A percentile compares a stretch with the other conserved stretches of the same genome.
These are phyloP conservation scores for Fraxinus platypoda DNA, from an alignment of 305 asterid genomes.

Conservation along the genomic window DNA sequence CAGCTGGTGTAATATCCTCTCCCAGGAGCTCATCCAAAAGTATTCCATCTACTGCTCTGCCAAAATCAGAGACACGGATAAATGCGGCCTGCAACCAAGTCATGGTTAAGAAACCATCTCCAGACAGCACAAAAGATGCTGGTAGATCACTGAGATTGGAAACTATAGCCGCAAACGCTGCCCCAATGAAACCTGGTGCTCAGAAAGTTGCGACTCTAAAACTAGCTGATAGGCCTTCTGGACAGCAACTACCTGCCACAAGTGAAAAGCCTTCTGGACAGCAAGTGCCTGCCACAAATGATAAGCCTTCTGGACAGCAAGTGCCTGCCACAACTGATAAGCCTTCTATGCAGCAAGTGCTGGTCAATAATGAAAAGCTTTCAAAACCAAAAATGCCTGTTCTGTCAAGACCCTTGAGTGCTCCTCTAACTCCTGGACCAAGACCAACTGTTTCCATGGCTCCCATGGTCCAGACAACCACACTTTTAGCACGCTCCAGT, in stretches of 20 bases:
- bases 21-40: conserved; percentile 55
- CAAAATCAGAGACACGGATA: conserved; percentile 39
- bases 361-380: conserved; percentile 39
- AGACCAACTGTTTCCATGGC: conserved; percentile 55
- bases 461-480: conserved; percentile 55
- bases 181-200: conserved; percentile 35
- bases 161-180: conserved; percentile 38
- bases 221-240: conserved; percentile 25
- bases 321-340: not conserved
- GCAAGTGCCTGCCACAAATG: not conserved
- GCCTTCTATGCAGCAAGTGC: conserved; percentile 23
- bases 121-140: conserved; percentile 44
- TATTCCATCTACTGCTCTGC: conserved; percentile 23
- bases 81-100: conserved; percentile 3
- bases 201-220: conserved; percentile 34
- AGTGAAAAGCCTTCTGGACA: not conserved
- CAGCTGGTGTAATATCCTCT: conserved; percentile 31
- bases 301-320: conserved; percentile 8
- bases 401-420: conserved; percentile 84
- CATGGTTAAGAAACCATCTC: conserved; percentile 29
- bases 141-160: conserved; percentile 29
- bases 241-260: not conserved
- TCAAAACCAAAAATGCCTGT: conserved; percentile 34
- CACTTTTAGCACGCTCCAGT: conserved; percentile 62
- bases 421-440: conserved; percentile 65